A percentile compares a stretch with the other conserved stretches of the same genome.
These are phyloP conservation scores for Fonsecaea monophora DNA, from an alignment of 2,329 filamentous ascomycete species.

Conservation along the genomic window DNA sequence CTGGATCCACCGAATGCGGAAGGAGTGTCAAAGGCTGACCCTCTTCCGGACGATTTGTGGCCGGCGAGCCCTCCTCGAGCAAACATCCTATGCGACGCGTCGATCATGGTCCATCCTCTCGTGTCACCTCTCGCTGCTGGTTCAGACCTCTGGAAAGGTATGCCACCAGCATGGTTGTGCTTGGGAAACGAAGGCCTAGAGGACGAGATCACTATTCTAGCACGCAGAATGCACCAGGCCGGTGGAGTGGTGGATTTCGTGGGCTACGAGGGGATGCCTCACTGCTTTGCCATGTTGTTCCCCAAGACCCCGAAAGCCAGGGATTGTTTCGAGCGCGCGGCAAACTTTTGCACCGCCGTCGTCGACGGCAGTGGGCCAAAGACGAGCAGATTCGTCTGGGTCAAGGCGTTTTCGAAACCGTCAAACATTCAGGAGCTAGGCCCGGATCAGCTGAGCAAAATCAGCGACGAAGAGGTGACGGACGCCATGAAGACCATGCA, in stretches of 20 bases:
- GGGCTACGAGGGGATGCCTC: constrained; percentile 55
- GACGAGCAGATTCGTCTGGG: constrained; percentile 40
- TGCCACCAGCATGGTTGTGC: constrained; percentile 51
- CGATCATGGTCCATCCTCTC: constrained; percentile 49
- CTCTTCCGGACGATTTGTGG: constrained; percentile 49
- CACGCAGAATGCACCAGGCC: constrained; percentile 49
- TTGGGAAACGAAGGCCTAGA: constrained; percentile 52
- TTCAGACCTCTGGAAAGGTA: constrained; percentile 49
- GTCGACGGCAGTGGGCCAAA: constrained; percentile 42
- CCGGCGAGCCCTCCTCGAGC: constrained; percentile 51
- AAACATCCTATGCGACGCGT: constrained; percentile 51
- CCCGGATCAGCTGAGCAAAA: constrained; percentile 44
- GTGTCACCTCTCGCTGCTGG: constrained; percentile 49
- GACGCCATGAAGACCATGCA: constrained; percentile 41
- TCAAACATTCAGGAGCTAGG: constrained; percentile 42
- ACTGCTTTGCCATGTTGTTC: constrained; percentile 64
- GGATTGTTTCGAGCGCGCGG: constrained; percentile 64
- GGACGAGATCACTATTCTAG: constrained; percentile 51
- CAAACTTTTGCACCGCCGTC: constrained; percentile 57
- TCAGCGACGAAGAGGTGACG: constrained; percentile 49
- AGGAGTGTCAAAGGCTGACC: constrained; percentile 39
- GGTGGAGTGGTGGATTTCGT: constrained; percentile 49
- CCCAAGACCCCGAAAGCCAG: constrained; percentile 53
- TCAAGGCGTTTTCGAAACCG: constrained; percentile 44
- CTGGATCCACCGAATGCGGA: constrained; percentile 41